Base-by-base conservation (phyloP, 495 filamentous ascomycete genomes). In the Halenospora varia region DNA sequence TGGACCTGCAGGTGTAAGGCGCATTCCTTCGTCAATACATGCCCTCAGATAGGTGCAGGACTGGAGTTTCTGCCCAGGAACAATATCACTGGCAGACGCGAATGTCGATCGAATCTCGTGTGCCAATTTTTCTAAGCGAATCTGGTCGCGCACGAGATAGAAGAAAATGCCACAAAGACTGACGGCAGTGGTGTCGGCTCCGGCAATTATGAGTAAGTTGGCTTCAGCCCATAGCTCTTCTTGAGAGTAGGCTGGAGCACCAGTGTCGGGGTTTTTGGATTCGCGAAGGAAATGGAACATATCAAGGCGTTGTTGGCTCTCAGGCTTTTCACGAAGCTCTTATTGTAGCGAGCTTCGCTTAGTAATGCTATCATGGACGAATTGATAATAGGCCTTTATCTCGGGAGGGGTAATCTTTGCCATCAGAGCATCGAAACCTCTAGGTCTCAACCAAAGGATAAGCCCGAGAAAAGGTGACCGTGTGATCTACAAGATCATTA, bases 121-220 rank as follows among this genome's bases (percentile, higher is more conserved):
- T 13, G 4, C 6, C 6, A 35, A 13, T 13, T 35, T 35, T 4
- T 35, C 13, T 4, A 6, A 35, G 4, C 4, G 4, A 6, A 6
- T 13, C 29, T 4, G 13, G 29, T 35, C 13, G 6, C 29, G 4
- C 4, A 13, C 13, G 13, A 69, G 63, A 55, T 75, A 76, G 66
- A 71, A 74, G 48, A 73, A 65, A 3, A 61, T 52, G 1, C 67
- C 65, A 17, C 55, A 25, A 19, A 72, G 50, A 23, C 58, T 50
- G 13, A 60, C 68, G 11, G 71, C 59, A 11, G 62, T 63, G 51
- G 67, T 72, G 50, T 70, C 68, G 6, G 55, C 39, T 25, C 82
- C 82, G 51, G 75, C 75, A 25, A 78, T 77, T 57, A 80, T 79
- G 0, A 88, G 75, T 1, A 89, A 71, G 66, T 87, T 86, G 8